These are phyloP conservation scores for Monascus ruber DNA, from an alignment of 2,329 filamentous ascomycete genomes.

Conservation along the genomic window DNA sequence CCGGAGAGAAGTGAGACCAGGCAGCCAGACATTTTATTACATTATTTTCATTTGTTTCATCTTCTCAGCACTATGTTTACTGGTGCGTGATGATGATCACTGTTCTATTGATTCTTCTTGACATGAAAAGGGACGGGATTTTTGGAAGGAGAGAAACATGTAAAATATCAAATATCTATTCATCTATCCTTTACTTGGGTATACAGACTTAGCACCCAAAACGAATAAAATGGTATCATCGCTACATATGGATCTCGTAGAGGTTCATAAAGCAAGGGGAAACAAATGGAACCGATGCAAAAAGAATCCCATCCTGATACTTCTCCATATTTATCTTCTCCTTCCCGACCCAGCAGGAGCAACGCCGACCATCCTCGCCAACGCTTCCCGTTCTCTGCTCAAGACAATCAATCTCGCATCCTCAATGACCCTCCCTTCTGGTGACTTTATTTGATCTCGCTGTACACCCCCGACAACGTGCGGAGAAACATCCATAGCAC, in stretches of 20 bases:
- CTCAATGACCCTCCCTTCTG: constrained; percentile 49
- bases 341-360: constrained; percentile 12
- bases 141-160: no score
- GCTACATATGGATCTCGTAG: no score
- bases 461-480: constrained; percentile 8
- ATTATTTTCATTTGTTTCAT: background rate
- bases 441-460: constrained; percentile 7
- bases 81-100: background rate
- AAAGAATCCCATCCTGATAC: no score
- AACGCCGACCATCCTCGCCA: constrained; percentile 50
- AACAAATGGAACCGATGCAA: background rate
- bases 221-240: no score
- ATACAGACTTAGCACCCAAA: no score
- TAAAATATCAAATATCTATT: background rate
- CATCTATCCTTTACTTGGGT: background rate
- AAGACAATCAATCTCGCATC: constrained; percentile 54
- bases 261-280: background rate
- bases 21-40: background rate
- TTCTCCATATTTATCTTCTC: constrained; percentile 15
- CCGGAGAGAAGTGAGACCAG: no score
- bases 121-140: no score
- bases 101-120: no score
- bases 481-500: constrained; percentile 17
- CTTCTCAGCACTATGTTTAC: background rate
- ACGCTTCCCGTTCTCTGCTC: constrained; percentile 55